Evolutionary conservation across 75 land plant genomes (phyloP).

Genomic region (Azolla pinnata): DNA sequence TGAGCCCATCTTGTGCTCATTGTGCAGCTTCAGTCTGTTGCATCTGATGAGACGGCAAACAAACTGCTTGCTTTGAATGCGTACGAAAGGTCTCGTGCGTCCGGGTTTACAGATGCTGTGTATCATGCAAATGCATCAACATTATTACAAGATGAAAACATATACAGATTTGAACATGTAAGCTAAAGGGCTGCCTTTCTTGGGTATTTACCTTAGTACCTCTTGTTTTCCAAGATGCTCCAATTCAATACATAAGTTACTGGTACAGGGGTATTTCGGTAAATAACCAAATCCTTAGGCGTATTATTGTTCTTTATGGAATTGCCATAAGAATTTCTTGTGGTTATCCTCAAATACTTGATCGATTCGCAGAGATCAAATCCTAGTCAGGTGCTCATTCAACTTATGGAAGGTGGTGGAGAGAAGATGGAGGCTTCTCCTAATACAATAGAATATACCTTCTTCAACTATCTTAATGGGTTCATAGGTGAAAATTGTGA

Average conservation of each 20-base stretch:
- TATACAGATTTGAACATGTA: conserved; percentile 86
- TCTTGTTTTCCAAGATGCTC: too few species aligned
- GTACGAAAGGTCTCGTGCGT: conserved; percentile 70
- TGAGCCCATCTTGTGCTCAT: not conserved
- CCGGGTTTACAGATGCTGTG: conserved; percentile 48
- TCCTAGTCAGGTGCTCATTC: conserved; percentile 50
- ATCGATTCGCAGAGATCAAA: conserved; percentile 35
- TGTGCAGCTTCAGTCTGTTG: conserved; percentile 70
- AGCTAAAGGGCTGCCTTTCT: too few species aligned
- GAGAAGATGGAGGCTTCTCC: conserved; percentile 79
- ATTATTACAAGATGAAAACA: conserved; percentile 72
- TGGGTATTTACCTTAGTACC: too few species aligned
- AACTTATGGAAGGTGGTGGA: conserved; percentile 64
- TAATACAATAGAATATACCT: conserved; percentile 60
- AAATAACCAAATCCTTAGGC: too few species aligned
- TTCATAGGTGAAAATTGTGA: conserved; percentile 38
- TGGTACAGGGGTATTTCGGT: too few species aligned
- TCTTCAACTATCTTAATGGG: conserved; percentile 61
- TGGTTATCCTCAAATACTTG: not conserved
- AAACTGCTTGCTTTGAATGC: conserved; percentile 69
- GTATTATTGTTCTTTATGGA: too few species aligned
- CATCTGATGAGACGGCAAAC: conserved; percentile 70
- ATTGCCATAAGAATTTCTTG: not conserved
- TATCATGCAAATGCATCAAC: conserved; percentile 86
- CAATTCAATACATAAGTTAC: too few species aligned